These are phyloP conservation scores for Aspergillus spinulosporus DNA, from an alignment of 2,329 filamentous ascomycete species.

Conservation along the genomic window DNA sequence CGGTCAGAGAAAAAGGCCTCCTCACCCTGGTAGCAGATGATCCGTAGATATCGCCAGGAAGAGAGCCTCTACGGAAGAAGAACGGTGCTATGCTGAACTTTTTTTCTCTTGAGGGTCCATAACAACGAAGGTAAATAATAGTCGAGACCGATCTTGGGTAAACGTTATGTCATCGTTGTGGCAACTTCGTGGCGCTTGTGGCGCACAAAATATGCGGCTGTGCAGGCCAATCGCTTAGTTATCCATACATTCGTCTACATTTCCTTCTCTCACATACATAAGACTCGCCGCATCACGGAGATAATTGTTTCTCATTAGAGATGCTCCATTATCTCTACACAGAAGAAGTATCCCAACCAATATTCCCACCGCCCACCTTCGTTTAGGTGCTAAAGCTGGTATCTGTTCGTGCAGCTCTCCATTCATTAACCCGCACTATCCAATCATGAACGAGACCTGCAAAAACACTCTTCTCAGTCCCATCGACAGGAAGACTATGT, in stretches of 20 bases:
- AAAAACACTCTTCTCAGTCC: no score
- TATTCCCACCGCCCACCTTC: no score
- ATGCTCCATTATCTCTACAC: neutral
- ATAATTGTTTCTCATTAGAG: no score
- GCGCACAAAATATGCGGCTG: neutral
- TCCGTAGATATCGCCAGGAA: neutral
- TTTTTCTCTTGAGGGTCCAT: slow-evolving; percentile 13
- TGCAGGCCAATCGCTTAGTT: neutral
- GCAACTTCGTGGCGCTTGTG: slow-evolving; percentile 23
- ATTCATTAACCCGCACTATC: no score
- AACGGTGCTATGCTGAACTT: slow-evolving; percentile 11
- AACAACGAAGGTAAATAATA: slow-evolving; percentile 19
- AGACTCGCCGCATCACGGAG: no score
- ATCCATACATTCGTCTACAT: no score
- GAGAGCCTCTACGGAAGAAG: neutral
- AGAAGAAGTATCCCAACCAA: neutral
- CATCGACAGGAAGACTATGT: no score
- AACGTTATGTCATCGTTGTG: slow-evolving; percentile 25
- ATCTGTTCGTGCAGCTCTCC: no score
- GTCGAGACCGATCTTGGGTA: slow-evolving; percentile 3
- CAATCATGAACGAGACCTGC: no score
- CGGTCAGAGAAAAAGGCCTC: neutral
- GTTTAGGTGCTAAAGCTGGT: no score
- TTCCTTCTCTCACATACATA: neutral
- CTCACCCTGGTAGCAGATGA: neutral